These are phyloP conservation scores for Boeremia lycopersici DNA, from an alignment of 2,329 filamentous ascomycete species.

Conservation along the genomic window DNA sequence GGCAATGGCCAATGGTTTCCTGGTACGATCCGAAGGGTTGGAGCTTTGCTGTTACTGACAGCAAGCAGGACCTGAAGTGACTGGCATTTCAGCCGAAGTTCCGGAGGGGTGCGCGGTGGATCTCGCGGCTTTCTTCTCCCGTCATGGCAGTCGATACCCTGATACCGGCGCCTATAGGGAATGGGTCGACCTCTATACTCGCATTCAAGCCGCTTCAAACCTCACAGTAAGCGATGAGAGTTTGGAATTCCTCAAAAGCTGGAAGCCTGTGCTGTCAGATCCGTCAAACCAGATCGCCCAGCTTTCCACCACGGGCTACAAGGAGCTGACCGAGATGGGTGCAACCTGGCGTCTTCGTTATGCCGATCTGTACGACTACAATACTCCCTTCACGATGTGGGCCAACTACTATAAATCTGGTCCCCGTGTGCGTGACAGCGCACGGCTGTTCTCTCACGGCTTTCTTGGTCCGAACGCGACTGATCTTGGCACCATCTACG, in stretches of 20 bases:
- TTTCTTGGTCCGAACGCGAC: conserved; percentile 64
- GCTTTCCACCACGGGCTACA: conserved; percentile 66
- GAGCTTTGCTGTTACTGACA: not conserved
- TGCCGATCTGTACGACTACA: conserved; percentile 57
- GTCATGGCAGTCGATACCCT: conserved; percentile 69
- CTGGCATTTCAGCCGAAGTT: conserved; percentile 59
- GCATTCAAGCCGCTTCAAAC: conserved; percentile 59
- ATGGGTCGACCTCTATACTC: conserved; percentile 53
- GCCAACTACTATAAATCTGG: conserved; percentile 64
- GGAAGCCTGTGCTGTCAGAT: conserved; percentile 63
- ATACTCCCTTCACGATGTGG: conserved; percentile 64
- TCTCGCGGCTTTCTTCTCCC: conserved; percentile 63
- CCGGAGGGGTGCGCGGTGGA: conserved; percentile 65
- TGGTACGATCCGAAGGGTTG: conserved; percentile 20
- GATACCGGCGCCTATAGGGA: conserved; percentile 64
- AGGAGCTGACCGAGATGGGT: conserved; percentile 64
- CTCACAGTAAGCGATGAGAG: conserved; percentile 59
- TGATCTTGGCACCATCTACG: conserved; percentile 61
- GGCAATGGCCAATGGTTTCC: conserved; percentile 50
- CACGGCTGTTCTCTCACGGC: conserved; percentile 65
- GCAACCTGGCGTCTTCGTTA: conserved; percentile 55
- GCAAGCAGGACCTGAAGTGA: conserved; percentile 59
- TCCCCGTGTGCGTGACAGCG: conserved; percentile 66
- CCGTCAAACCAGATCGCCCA: conserved; percentile 63
- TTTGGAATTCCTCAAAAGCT: conserved; percentile 63